These are phyloP conservation scores for Carallia pectinifolia DNA, from an alignment of 345 rosid genomes.

Conservation along the genomic window DNA sequence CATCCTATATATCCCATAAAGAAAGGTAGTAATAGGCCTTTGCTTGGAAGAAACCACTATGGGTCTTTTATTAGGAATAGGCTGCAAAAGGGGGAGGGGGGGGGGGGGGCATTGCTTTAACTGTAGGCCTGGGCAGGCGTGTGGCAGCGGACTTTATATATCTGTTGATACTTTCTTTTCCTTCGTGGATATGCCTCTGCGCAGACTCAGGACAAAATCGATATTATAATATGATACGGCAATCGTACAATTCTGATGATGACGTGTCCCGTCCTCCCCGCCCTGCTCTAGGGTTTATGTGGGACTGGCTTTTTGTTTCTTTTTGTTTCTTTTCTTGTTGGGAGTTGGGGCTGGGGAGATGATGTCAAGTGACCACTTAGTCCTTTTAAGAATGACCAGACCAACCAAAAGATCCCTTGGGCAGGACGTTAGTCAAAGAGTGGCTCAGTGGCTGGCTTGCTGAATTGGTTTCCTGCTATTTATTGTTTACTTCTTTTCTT, in stretches of 20 bases:
- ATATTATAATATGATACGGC: constrained; percentile 15
- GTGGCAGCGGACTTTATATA: constrained; percentile 10
- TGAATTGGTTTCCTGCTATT: no score
- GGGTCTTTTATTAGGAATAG: not conserved
- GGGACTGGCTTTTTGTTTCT: not conserved
- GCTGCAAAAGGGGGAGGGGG: no score
- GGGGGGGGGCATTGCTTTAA: not conserved
- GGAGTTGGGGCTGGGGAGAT: not conserved
- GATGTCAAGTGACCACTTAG: constrained; percentile 10
- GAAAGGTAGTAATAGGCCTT: constrained; percentile 14
- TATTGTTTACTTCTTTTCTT: no score
- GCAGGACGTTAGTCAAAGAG: no score
- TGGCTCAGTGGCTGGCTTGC: no score
- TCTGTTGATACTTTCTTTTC: not conserved
- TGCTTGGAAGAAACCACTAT: constrained; percentile 61
- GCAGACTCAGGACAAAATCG: no score
- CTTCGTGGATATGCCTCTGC: no score
- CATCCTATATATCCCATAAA: no score
- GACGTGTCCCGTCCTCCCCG: constrained; percentile 29
- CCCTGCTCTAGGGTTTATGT: constrained; percentile 5
- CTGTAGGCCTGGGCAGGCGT: not conserved
- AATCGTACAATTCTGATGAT: constrained; percentile 18
- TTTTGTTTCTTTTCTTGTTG: not conserved
- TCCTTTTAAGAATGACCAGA: not conserved
- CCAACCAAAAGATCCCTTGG: no score